These are phyloP conservation scores for Mycogone perniciosa DNA, from an alignment of 2,329 filamentous ascomycete genomes.

Conservation along the genomic window DNA sequence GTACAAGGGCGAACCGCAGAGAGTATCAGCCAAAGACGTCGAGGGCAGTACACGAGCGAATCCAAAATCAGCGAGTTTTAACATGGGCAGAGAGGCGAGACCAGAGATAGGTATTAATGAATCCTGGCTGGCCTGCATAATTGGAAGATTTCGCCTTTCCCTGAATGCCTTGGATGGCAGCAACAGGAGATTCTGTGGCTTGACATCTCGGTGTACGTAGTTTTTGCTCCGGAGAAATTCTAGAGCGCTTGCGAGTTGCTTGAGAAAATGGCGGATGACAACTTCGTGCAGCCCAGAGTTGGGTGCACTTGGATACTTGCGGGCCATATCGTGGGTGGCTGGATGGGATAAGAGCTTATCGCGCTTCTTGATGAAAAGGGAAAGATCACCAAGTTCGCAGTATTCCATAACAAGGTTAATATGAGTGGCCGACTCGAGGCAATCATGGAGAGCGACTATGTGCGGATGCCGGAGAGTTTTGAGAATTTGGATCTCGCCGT, in stretches of 20 bases:
- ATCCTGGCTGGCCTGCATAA: constrained; percentile 70
- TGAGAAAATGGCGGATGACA: constrained; percentile 90
- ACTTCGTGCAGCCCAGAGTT: constrained; percentile 92
- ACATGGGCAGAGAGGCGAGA: constrained; percentile 79
- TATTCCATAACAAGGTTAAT: constrained; percentile 99
- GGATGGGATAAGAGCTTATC: constrained; percentile 73
- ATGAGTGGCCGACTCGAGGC: constrained; percentile 76
- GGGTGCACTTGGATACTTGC: constrained; percentile 80
- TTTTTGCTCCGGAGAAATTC: constrained; percentile 80
- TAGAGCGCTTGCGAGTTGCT: constrained; percentile 87
- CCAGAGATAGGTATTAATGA: constrained; percentile 77
- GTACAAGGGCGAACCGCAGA: constrained; percentile 94
- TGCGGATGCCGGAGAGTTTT: constrained; percentile 92
- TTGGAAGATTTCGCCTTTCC: constrained; percentile 46
- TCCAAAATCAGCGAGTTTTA: constrained; percentile 98
- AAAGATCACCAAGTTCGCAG: constrained; percentile 90
- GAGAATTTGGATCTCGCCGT: constrained; percentile 91
- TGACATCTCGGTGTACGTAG: constrained; percentile 93
- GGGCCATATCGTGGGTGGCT: constrained; percentile 81
- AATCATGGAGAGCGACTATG: constrained; percentile 93
- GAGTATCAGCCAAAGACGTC: constrained; percentile 87
- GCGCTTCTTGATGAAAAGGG: constrained; percentile 92
- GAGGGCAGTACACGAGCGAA: constrained; percentile 88
- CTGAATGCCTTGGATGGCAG: constrained; percentile 73
- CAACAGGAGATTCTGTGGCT: constrained; percentile 90